Conservation (phyloP, 2,329 filamentous ascomycete genomes). For the Alternaria arbusti region DNA sequence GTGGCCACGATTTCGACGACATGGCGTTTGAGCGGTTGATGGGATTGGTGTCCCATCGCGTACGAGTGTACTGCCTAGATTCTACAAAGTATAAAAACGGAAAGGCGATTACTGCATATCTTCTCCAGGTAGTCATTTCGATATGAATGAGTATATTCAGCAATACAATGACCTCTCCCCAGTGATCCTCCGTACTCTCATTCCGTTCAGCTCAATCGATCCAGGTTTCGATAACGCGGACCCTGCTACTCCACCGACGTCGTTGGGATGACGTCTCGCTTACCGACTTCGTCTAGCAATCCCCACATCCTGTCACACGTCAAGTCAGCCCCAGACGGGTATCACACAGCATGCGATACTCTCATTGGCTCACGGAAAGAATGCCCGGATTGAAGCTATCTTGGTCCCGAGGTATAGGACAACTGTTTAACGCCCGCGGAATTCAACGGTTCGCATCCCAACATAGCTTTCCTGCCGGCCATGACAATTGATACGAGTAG, state of each 20-base stretch:
- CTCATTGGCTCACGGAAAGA: not conserved
- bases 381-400: not conserved
- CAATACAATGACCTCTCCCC: not conserved
- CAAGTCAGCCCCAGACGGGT: not conserved
- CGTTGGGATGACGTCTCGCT: not conserved
- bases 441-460: not conserved
- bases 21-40: not conserved
- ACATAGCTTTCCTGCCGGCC: not conserved
- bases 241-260: not conserved
- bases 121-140: not conserved
- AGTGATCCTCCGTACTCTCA: not conserved
- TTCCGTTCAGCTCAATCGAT: not conserved
- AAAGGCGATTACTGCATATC: not conserved
- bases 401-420: not conserved
- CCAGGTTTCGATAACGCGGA: not conserved
- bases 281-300: not conserved
- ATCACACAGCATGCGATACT: not conserved
- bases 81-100: not conserved
- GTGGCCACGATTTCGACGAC: slow-evolving; percentile 3
- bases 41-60: not conserved
- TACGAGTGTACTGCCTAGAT: not conserved
- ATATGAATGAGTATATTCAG: not conserved
- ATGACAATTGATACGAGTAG: no score
- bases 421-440: not conserved
- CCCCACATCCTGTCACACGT: not conserved